Percentiles rank a stretch among this genome's conserved stretches.
Evolutionary conservation across 345 rosid species (phyloP).

Genomic region (Camelina sativa): DNA sequence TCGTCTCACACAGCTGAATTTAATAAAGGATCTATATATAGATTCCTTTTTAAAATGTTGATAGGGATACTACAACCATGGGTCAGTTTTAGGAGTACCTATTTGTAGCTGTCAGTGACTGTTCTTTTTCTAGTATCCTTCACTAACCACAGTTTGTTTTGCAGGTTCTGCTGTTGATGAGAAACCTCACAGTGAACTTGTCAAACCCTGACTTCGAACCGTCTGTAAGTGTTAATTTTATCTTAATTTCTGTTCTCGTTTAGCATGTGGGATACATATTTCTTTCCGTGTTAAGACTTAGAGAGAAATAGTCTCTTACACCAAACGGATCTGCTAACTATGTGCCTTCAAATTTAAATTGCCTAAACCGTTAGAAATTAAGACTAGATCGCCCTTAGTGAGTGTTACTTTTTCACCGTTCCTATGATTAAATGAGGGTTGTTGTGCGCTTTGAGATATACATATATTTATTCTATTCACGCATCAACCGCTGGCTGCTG

Average conservation of each 20-base stretch:
- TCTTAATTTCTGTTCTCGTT: background rate
- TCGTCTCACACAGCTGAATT: background rate
- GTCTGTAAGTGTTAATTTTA: slow-evolving; percentile 63
- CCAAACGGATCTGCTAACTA: too few species aligned
- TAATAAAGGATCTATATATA: background rate
- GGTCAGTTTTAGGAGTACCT: slow-evolving; percentile 12
- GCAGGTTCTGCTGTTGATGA: slow-evolving; percentile 92
- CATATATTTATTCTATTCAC: background rate
- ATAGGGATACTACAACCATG: background rate
- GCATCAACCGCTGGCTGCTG: slow-evolving; percentile 9
- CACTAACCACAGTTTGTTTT: slow-evolving; percentile 29
- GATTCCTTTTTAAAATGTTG: background rate
- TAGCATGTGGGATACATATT: background rate
- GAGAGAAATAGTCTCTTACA: background rate
- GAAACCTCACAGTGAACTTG: slow-evolving; percentile 89
- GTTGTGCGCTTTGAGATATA: slow-evolving; percentile 10
- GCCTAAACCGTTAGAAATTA: background rate
- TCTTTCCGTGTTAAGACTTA: slow-evolving; percentile 5
- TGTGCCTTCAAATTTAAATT: slow-evolving; percentile 8
- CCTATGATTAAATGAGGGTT: background rate
- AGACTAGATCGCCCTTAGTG: background rate
- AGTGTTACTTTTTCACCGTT: background rate
- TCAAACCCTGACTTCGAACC: slow-evolving; percentile 89
- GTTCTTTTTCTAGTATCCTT: slow-evolving; percentile 8
- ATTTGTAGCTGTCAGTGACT: slow-evolving; percentile 26